These are phyloP conservation scores for Calcarisporium arbuscula DNA, from an alignment of 2,329 filamentous ascomycete genomes.

Conservation along the genomic window DNA sequence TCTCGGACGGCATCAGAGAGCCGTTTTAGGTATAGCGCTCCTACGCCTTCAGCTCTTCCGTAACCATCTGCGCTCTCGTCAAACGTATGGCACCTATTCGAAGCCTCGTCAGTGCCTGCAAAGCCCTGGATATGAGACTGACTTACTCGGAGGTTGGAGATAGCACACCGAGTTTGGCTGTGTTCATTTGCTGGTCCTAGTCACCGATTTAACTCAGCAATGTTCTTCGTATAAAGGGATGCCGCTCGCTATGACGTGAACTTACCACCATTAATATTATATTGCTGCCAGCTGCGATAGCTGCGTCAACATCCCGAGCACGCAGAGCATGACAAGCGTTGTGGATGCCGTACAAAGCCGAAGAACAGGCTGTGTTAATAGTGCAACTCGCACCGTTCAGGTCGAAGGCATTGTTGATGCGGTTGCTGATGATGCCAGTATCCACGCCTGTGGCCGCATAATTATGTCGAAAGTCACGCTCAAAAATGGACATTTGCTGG, in stretches of 20 bases:
- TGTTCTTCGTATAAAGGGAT: too few species aligned
- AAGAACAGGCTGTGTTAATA: slow-evolving; percentile 30
- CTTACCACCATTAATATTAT: slow-evolving; percentile 23
- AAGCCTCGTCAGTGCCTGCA: too few species aligned
- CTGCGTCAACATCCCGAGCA: slow-evolving; percentile 22
- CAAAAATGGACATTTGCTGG: slow-evolving; percentile 5
- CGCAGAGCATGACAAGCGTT: slow-evolving; percentile 20
- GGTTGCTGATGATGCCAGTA: slow-evolving; percentile 28
- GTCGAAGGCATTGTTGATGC: slow-evolving; percentile 30
- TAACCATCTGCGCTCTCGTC: slow-evolving; percentile 27
- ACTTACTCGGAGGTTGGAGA: slow-evolving; percentile 13
- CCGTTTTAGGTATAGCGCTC: slow-evolving; percentile 24
- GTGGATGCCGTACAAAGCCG: slow-evolving; percentile 20
- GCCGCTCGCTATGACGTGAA: too few species aligned
- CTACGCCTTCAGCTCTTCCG: slow-evolving; percentile 23
- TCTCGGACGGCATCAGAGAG: slow-evolving; percentile 20
- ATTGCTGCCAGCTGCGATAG: slow-evolving; percentile 30
- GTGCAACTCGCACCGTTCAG: slow-evolving; percentile 26
- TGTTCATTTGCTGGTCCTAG: slow-evolving; percentile 15
- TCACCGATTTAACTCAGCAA: too few species aligned
- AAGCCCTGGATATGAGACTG: too few species aligned
- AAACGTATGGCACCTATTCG: slow-evolving; percentile 27
- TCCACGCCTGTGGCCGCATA: slow-evolving; percentile 21
- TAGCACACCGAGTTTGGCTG: slow-evolving; percentile 12
- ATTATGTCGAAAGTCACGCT: slow-evolving; percentile 5